Evolutionary conservation across 1,284 basidiomycete species (phyloP).

Genomic region (Termitomyces sp.): DNA sequence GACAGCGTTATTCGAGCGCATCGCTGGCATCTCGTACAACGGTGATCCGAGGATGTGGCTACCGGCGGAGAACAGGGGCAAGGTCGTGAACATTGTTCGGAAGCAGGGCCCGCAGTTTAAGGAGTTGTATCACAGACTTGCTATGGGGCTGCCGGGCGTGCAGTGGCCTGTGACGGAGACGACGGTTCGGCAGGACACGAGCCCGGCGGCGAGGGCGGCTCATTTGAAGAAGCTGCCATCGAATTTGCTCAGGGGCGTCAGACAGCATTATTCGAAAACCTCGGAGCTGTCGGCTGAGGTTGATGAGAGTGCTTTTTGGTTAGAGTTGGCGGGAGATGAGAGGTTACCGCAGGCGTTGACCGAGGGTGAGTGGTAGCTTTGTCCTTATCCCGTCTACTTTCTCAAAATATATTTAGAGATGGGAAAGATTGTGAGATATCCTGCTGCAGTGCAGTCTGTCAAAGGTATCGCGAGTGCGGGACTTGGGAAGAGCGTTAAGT

Average conservation of each 20-base stretch:
- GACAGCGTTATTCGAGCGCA: slow-evolving; percentile 77
- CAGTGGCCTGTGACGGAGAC: slow-evolving; percentile 53
- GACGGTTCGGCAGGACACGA: slow-evolving; percentile 67
- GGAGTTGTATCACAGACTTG: slow-evolving; percentile 79
- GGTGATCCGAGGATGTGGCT: slow-evolving; percentile 94
- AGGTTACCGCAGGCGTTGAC: slow-evolving; percentile 51
- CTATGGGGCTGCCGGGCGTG: slow-evolving; percentile 72
- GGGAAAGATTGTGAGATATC: slow-evolving; percentile 71
- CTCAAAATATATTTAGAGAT: slow-evolving; percentile 48
- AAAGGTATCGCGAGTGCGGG: slow-evolving; percentile 89
- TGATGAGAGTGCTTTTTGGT: slow-evolving; percentile 76
- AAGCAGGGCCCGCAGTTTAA: slow-evolving; percentile 82
- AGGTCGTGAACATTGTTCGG: slow-evolving; percentile 90
- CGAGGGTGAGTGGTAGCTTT: slow-evolving; percentile 45
- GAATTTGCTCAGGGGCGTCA: slow-evolving; percentile 55
- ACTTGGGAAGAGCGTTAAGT: slow-evolving; percentile 71
- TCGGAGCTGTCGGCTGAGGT: slow-evolving; percentile 26
- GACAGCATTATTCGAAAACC: slow-evolving; percentile 41
- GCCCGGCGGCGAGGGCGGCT: slow-evolving; percentile 58
- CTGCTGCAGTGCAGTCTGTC: slow-evolving; percentile 79
- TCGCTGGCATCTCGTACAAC: slow-evolving; percentile 84
- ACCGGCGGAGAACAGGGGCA: slow-evolving; percentile 91
- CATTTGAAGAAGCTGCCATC: slow-evolving; percentile 76
- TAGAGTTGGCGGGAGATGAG: slow-evolving; percentile 61
- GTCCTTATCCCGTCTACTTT: neutral